These are phyloP conservation scores for Mortierella hygrophila DNA, from an alignment of 192 early-diverging fungal species.

Conservation along the genomic window DNA sequence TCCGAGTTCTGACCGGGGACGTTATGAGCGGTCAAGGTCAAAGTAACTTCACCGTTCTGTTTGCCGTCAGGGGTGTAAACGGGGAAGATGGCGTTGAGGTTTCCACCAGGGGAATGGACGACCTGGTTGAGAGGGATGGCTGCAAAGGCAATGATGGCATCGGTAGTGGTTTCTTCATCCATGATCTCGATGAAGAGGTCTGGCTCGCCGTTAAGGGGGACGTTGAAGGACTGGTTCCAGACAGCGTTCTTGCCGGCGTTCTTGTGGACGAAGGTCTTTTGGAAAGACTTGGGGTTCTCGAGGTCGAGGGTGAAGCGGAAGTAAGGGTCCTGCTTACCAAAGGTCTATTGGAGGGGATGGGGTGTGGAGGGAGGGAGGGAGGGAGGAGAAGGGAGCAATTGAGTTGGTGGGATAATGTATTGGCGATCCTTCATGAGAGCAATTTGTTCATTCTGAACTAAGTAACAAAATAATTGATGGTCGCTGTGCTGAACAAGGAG, in stretches of 20 bases:
- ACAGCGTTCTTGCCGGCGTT: constrained; percentile 61
- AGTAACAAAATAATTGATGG: not conserved
- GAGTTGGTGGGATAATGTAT: not conserved
- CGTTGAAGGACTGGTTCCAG: constrained; percentile 64
- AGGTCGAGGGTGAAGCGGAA: constrained; percentile 60
- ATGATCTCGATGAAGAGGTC: constrained; percentile 63
- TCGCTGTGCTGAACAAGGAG: not conserved
- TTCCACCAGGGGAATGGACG: constrained; percentile 55
- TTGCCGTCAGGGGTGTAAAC: constrained; percentile 58
- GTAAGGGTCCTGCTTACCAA: constrained; percentile 68
- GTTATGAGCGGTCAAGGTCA: constrained; percentile 55
- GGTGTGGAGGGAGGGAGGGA: not conserved
- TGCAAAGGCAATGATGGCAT: constrained; percentile 61
- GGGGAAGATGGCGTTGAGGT: constrained; percentile 58
- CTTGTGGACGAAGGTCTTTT: constrained; percentile 64
- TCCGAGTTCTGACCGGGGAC: constrained; percentile 51
- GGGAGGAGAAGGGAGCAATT: not conserved
- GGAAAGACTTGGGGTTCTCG: constrained; percentile 59
- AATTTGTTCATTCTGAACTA: not conserved
- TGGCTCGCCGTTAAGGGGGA: constrained; percentile 56
- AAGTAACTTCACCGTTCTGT: constrained; percentile 49
- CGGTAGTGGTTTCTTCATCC: constrained; percentile 57
- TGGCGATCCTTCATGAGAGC: not conserved
- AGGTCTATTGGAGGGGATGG: constrained; percentile 13
- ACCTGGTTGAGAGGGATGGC: constrained; percentile 66